A percentile compares a stretch with the other conserved stretches of the same genome.
Evolutionary conservation across 2,329 filamentous ascomycete genomes (phyloP).

Genomic region (Cladobotryum protrusum): DNA sequence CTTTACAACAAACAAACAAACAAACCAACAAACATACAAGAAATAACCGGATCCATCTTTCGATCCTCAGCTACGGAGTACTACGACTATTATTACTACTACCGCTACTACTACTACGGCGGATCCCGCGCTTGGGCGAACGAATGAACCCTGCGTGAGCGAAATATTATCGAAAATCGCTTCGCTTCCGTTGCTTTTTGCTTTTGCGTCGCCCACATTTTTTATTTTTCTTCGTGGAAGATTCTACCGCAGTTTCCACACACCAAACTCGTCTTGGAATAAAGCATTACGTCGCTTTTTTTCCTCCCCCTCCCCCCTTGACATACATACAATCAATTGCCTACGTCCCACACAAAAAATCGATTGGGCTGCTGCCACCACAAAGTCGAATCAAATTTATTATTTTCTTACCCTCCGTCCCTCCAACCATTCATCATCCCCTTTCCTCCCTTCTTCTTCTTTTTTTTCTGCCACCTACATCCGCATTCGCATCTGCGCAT

Average conservation of each 20-base stretch:
- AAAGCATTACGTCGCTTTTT: too few species aligned
- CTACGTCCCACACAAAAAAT: constrained; percentile 2
- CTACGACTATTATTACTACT: too few species aligned
- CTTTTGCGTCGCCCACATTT: constrained; percentile 7
- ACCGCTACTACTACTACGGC: too few species aligned
- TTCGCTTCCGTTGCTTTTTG: constrained; percentile 5
- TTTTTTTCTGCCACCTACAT: background rate
- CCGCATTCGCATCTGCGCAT: background rate
- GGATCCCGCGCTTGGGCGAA: constrained; percentile 10
- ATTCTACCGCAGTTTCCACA: too few species aligned
- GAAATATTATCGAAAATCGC: background rate
- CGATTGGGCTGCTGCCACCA: constrained; percentile 5
- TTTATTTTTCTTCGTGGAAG: background rate
- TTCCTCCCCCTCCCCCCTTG: too few species aligned
- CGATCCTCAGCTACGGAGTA: too few species aligned
- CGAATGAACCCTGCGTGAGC: constrained; percentile 10
- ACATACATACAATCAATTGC: too few species aligned
- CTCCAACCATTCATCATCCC: background rate
- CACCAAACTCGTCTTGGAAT: constrained; percentile 1
- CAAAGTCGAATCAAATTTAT: constrained; percentile 7
- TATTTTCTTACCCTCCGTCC: background rate
- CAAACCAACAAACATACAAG: too few species aligned
- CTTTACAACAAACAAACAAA: constrained; percentile 1
- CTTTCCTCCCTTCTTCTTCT: background rate
- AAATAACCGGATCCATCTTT: too few species aligned